Base-by-base conservation (phyloP, 257 asterid genomes). In the Misopates orontium region DNA sequence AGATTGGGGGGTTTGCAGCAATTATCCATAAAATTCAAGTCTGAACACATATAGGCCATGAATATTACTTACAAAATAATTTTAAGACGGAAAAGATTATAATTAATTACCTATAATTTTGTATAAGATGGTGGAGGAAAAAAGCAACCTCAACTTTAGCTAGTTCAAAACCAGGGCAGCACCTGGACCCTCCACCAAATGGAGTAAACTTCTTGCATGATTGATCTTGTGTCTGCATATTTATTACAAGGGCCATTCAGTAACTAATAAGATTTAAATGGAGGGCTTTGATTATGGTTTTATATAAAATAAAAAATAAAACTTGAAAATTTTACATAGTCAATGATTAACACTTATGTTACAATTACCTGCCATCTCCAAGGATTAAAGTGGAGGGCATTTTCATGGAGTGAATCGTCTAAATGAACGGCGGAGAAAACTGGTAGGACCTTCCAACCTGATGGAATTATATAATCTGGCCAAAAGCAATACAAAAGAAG, bases 391-490 rank as follows among this genome's bases (percentile, higher is more conserved):
- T 71, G 77, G 48, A 79, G 71, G 51, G 93, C 77, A 63, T 71
- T 72, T 1, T 78, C 71, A 77, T 87, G 96, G 60, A 83, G 67
- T 16, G 85, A 72, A 67, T 88, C 87, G 75, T 87, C 93, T 56
- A 85, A 83, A 67, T 87, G 96, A 73, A 87, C 93, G 42, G 90
- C 96, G 56, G 90, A 85, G 58, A 87, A 83, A 42, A 87, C 78
- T 5, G 96, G 93, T 77, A 87, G 85, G 79, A 87, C 96, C 88
- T 85, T 83, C 96, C 96, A 87, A 20, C 96, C 96, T 8, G 88
- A 79, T 66, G 96, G 96, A 73, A 87, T 87, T 51, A 83, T 73
- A 74, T 81, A 83, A 75, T 73, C 95, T 87, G 71, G 23, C 60
- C 56, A 65, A 62, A 49, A 39, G 32, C 44, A 75, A 49, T 4